Evolutionary conservation across 2,329 filamentous ascomycete genomes (phyloP), one percentile per base, ranked within the genome.

Genomic region (Xylariaceae sp.): DNA sequence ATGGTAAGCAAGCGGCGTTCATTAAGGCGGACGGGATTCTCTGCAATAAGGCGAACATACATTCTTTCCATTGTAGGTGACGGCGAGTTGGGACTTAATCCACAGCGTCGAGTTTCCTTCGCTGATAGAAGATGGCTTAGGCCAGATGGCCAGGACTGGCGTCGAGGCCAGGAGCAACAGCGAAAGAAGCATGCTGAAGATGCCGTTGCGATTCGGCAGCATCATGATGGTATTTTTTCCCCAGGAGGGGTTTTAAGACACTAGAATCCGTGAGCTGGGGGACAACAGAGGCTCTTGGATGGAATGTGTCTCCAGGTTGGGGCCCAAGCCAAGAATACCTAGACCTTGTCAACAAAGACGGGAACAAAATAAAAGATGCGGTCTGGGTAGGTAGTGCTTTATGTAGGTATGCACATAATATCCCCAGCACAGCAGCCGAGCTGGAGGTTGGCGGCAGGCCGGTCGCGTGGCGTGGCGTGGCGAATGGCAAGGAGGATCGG

Each of bases 41-140:
- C 19, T 15, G 21, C 30, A 15, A 19, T n/a, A 18, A 21, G 47
- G 13, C 5, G 12, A 22, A 70, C 80, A 67, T 83, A 84, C 80
- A 69, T 65, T 67, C 66, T 70, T 71, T 62, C 79, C 79, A 70
- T 85, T 84, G 66, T 84, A 85, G 37, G 78, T 81, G 54, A 85
- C 72, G 13, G 72, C 63, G 54, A 85, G 67, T 59, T 72, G 71
- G 56, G 76, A 69, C 56, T 74, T 71, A 63, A 85, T 79, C 69
- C 78, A 81, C 57, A 85, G 68, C 30, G 75, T 72, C 9, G 72
- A 72, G 60, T 74, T 74, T 53, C 82, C 82, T 15, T 75, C 79
- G 42, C 72, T 76, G 50, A 79, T 72, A 37, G 71, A 73, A 50
- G 72, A 70, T 2, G 82, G 82, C 19, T 75, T 71, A 12, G 82